These are phyloP conservation scores for Vanderwaltozyma polyspora DNA, from an alignment of 805 yeast species.

Conservation along the genomic window DNA sequence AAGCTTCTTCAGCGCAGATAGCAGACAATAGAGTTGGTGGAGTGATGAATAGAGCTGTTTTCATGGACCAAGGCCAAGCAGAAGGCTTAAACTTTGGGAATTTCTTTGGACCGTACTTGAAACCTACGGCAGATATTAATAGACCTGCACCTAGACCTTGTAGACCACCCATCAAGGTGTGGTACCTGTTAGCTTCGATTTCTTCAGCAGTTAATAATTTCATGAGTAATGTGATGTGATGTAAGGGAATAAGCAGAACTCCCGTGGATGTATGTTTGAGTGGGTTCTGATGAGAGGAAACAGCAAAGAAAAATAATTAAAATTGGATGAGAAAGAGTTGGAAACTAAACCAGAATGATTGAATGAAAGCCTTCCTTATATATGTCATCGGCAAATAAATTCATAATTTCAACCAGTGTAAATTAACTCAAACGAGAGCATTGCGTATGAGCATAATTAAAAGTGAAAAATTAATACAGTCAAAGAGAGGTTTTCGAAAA, in stretches of 20 bases:
- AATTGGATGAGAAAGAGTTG: neutral
- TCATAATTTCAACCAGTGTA: no score
- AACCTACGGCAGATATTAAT: slow-evolving; percentile 42
- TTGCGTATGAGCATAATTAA: no score
- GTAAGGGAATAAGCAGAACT: neutral
- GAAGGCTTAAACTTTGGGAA: slow-evolving; percentile 34
- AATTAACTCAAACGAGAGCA: no score
- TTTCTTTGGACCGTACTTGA: slow-evolving; percentile 37
- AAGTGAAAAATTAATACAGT: no score
- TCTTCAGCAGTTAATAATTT: slow-evolving; percentile 59
- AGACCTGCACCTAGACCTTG: slow-evolving; percentile 52
- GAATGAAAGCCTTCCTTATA: no score
- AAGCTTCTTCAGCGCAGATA: slow-evolving; percentile 61
- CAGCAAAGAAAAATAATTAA: no score
- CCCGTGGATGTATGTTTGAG: slow-evolving; percentile 6
- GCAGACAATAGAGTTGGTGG: slow-evolving; percentile 57
- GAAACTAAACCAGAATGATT: neutral
- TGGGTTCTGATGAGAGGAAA: neutral
- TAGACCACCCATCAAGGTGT: slow-evolving; percentile 47
- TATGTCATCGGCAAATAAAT: no score
- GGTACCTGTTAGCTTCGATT: slow-evolving; percentile 49
- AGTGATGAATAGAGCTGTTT: slow-evolving; percentile 53
- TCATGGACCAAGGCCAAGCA: slow-evolving; percentile 42
- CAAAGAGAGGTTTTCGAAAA: no score
- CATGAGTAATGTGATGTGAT: no score